phyloP scores from a whole-genome alignment of 2,329 filamentous ascomycete species.

The Microsporum ferrugineum region DNA sequence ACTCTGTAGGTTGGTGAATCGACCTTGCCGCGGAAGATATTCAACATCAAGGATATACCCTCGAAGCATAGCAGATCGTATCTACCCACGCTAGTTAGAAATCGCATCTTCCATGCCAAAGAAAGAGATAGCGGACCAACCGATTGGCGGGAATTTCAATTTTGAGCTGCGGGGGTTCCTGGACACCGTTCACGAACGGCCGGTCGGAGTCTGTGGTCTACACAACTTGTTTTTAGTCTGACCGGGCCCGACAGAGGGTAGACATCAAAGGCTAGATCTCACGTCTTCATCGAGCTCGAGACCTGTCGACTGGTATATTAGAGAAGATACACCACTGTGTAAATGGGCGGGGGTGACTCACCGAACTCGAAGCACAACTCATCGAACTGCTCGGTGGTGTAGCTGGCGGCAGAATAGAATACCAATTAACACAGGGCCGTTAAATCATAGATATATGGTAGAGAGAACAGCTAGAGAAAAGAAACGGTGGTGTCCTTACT shows the following conservation, averaged over 20 bases:
- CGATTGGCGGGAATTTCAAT: slow-evolving; percentile 96
- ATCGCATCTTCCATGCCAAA: slow-evolving; percentile 1
- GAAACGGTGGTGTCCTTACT: slow-evolving; percentile 46
- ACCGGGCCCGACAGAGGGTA: slow-evolving; percentile 7
- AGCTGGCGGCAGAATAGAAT: slow-evolving; percentile 42
- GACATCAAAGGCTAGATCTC: slow-evolving; percentile 13
- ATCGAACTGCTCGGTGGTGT: slow-evolving; percentile 90
- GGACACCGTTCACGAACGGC: slow-evolving; percentile 62
- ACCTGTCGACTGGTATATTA: slow-evolving; percentile 28
- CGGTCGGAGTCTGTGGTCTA: slow-evolving; percentile 61
- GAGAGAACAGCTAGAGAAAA: slow-evolving; percentile 7
- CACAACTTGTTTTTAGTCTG: slow-evolving; percentile 14
- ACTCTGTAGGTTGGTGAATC: slow-evolving; percentile 69
- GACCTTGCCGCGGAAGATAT: slow-evolving; percentile 75
- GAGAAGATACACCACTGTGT: slow-evolving; percentile 14
- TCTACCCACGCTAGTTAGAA: slow-evolving; percentile 28
- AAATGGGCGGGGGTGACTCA: slow-evolving; percentile 22
- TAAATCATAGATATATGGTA: background rate
- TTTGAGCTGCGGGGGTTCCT: slow-evolving; percentile 86
- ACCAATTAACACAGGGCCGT: background rate
- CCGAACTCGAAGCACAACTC: slow-evolving; percentile 97
- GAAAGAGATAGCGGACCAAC: slow-evolving; percentile 38
- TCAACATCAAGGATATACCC: slow-evolving; percentile 88
- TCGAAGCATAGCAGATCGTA: slow-evolving; percentile 95
- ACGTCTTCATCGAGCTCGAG: slow-evolving; percentile 94